phyloP scores from a whole-genome alignment of 768 basidiomycete genomes.

The Cantharellus cinnabarinus region DNA sequence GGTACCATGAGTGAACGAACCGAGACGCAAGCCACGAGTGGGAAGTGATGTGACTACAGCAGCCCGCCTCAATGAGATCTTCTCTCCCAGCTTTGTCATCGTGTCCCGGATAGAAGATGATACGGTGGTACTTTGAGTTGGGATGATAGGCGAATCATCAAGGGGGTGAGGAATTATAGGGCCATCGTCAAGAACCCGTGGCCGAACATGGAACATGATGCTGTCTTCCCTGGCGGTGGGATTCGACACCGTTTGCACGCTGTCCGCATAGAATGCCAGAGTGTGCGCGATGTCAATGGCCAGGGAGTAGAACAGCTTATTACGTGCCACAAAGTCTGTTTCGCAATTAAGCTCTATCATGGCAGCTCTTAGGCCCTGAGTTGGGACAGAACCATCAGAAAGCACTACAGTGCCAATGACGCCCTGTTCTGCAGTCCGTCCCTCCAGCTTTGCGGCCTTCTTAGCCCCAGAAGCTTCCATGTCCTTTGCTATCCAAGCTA shows the following conservation, averaged over 20 bases:
- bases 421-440: slow-evolving; percentile 68
- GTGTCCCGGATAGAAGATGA: slow-evolving; percentile 42
- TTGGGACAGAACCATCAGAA: slow-evolving; percentile 25
- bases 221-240: not conserved
- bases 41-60: slow-evolving; percentile 21
- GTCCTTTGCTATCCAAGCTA: slow-evolving; percentile 68
- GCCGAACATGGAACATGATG: slow-evolving; percentile 27
- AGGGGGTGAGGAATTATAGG: slow-evolving; percentile 35
- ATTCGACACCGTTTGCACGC: slow-evolving; percentile 9
- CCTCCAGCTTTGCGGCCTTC: slow-evolving; percentile 68
- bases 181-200: slow-evolving; percentile 35
- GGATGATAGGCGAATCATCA: not conserved
- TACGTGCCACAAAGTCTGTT: slow-evolving; percentile 87
- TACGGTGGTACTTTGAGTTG: slow-evolving; percentile 16
- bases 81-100: slow-evolving; percentile 64
- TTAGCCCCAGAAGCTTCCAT: slow-evolving; percentile 45
- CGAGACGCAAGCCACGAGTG: slow-evolving; percentile 26
- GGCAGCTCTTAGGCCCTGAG: slow-evolving; percentile 44
- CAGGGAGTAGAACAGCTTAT: slow-evolving; percentile 57
- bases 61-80: slow-evolving; percentile 48
- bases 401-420: slow-evolving; percentile 28
- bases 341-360: slow-evolving; percentile 92
- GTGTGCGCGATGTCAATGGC: slow-evolving; percentile 69
- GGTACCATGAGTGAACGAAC: slow-evolving; percentile 43
- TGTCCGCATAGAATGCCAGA: slow-evolving; percentile 48